Evolutionary conservation across 1,284 basidiomycete genomes (phyloP).

Genomic region (Irpex sp.): DNA sequence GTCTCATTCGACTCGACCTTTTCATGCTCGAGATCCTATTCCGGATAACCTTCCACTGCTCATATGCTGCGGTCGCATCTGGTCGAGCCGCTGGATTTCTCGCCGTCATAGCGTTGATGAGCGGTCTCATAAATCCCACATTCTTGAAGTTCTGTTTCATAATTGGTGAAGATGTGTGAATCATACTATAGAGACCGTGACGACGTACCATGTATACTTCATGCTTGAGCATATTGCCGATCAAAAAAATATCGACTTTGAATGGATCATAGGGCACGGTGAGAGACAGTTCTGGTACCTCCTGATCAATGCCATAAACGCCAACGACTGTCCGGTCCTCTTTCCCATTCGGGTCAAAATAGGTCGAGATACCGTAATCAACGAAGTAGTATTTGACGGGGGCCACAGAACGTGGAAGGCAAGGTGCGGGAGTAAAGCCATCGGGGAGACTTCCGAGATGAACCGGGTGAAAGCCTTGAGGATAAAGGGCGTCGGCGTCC

Average conservation of each 20-base stretch:
- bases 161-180: neutral
- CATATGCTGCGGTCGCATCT: neutral
- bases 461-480: conserved; percentile 25
- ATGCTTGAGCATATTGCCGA: conserved; percentile 17
- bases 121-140: conserved; percentile 10
- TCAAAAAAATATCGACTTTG: conserved; percentile 21
- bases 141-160: conserved; percentile 8
- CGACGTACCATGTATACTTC: conserved; percentile 14
- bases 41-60: neutral
- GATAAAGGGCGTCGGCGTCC: conserved; percentile 27
- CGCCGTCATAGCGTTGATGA: conserved; percentile 3
- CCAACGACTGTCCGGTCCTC: conserved; percentile 7
- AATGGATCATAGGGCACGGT: conserved; percentile 23
- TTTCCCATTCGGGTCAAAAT: neutral
- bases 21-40: neutral
- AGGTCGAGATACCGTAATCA: conserved; percentile 16
- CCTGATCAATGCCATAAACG: conserved; percentile 16
- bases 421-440: conserved; percentile 9
- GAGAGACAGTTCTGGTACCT: conserved; percentile 21
- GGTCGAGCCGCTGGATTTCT: neutral
- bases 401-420: conserved; percentile 16
- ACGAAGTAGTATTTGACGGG: conserved; percentile 16
- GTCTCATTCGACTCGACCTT: neutral
- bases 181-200: neutral
- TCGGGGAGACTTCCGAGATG: conserved; percentile 6